These are phyloP conservation scores for Lentinula sp. DNA, from an alignment of 768 basidiomycete species.

Conservation along the genomic window DNA sequence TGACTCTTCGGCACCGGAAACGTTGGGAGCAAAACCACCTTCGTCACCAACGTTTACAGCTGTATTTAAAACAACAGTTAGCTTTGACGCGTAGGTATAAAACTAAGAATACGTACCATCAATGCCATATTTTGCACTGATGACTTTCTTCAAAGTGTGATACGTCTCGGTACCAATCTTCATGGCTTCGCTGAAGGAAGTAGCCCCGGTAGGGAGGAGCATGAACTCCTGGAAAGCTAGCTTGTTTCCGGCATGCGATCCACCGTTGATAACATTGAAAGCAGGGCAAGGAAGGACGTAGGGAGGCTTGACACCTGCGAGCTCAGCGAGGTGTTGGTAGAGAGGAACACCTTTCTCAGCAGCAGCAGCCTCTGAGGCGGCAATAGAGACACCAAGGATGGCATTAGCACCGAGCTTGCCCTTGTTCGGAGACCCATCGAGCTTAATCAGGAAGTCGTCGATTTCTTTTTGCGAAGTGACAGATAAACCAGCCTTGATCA, in stretches of 20 bases:
- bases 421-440: constrained; percentile 97
- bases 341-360: constrained; percentile 93
- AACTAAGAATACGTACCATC: constrained; percentile 61
- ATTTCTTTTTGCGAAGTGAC: constrained; percentile 93
- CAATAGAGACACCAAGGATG: constrained; percentile 97
- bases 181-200: constrained; percentile 92
- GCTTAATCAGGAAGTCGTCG: constrained; percentile 97
- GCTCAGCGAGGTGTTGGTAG: constrained; percentile 93
- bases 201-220: constrained; percentile 93
- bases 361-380: constrained; percentile 88
- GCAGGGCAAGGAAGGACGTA: constrained; percentile 89
- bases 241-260: constrained; percentile 99
- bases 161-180: constrained; percentile 98
- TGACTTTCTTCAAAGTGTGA: constrained; percentile 98
- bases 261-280: constrained; percentile 99
- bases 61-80: constrained; percentile 21
- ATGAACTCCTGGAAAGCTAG: constrained; percentile 99
- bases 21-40: constrained; percentile 99
- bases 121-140: constrained; percentile 97
- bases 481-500: constrained; percentile 77
- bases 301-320: constrained; percentile 92
- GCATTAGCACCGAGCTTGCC: constrained; percentile 99
- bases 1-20: constrained; percentile 93
- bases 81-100: constrained; percentile 9
- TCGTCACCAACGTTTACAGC: constrained; percentile 99